Conservation (phyloP, 2,329 filamentous ascomycete species). For the Bipolaris zeicola region DNA sequence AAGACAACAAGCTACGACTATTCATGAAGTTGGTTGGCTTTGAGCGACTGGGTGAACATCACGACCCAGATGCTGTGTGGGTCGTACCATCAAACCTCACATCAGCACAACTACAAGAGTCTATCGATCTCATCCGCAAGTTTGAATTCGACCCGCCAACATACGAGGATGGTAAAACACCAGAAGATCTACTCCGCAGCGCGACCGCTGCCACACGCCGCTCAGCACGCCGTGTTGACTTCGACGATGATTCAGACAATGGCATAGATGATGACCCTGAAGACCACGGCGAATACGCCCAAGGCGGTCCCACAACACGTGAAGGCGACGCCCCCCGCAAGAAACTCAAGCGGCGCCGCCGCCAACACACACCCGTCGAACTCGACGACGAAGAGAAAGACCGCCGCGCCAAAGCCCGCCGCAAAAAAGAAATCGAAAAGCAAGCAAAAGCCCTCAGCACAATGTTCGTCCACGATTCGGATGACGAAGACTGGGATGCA, state of each 20-base stretch:
- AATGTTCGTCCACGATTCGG: slow-evolving; percentile 78
- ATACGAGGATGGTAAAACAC: slow-evolving; percentile 75
- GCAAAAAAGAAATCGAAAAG: slow-evolving; percentile 76
- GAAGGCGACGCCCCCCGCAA: slow-evolving; percentile 60
- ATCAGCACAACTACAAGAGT: slow-evolving; percentile 69
- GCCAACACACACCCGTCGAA: slow-evolving; percentile 60
- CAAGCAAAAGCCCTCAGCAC: slow-evolving; percentile 81
- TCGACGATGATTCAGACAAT: slow-evolving; percentile 73
- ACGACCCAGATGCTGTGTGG: slow-evolving; percentile 79
- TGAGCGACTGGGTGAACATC: slow-evolving; percentile 67
- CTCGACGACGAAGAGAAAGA: slow-evolving; percentile 66
- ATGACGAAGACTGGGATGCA: slow-evolving; percentile 86
- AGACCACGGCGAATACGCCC: slow-evolving; percentile 67
- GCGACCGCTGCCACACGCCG: slow-evolving; percentile 60
- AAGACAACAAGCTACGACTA: slow-evolving; percentile 84
- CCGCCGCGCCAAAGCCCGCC: slow-evolving; percentile 65
- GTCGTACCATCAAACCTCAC: slow-evolving; percentile 70
- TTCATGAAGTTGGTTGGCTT: slow-evolving; percentile 79
- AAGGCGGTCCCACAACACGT: slow-evolving; percentile 68
- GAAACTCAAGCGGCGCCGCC: slow-evolving; percentile 63
- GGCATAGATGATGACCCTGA: slow-evolving; percentile 63
- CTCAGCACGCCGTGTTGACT: slow-evolving; percentile 59
- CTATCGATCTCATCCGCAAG: slow-evolving; percentile 73
- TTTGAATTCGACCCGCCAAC: slow-evolving; percentile 78
- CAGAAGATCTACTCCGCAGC: slow-evolving; percentile 79